phyloP scores from a whole-genome alignment of 306 rosid genomes.

The Malus asiatica region DNA sequence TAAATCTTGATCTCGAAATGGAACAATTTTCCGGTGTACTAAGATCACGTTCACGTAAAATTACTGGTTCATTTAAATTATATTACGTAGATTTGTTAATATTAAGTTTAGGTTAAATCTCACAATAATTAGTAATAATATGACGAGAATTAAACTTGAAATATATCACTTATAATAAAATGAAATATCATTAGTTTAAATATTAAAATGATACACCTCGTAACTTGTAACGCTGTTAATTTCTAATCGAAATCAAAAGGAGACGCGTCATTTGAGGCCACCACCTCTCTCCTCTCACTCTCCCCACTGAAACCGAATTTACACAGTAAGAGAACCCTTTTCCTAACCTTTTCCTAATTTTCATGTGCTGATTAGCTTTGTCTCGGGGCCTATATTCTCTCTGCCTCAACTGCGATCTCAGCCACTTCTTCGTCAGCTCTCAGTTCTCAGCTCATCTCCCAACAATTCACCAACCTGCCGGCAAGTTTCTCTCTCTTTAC shows the following conservation, averaged over 20 bases:
- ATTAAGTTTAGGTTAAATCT: no score
- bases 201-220: no score
- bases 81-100: no score
- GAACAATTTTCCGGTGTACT: no score
- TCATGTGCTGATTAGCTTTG: neutral
- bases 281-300: neutral
- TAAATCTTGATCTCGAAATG: neutral
- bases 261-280: neutral
- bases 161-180: no score
- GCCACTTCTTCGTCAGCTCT: neutral
- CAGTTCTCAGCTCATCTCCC: neutral
- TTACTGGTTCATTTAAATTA: no score
- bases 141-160: no score
- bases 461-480: neutral
- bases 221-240: rapidly evolving
- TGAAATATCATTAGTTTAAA: no score
- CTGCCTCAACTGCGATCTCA: conserved; percentile 1
- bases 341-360: neutral
- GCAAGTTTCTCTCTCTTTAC: neutral
- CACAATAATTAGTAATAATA: no score
- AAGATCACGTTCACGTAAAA: no score
- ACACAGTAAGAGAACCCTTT: neutral
- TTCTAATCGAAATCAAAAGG: neutral
- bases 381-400: conserved; percentile 6
- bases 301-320: neutral